Percentiles rank a stretch among this genome's conserved stretches.
These are phyloP conservation scores for Metarhizium humberi DNA, from an alignment of 2,329 filamentous ascomycete genomes.

Conservation along the genomic window DNA sequence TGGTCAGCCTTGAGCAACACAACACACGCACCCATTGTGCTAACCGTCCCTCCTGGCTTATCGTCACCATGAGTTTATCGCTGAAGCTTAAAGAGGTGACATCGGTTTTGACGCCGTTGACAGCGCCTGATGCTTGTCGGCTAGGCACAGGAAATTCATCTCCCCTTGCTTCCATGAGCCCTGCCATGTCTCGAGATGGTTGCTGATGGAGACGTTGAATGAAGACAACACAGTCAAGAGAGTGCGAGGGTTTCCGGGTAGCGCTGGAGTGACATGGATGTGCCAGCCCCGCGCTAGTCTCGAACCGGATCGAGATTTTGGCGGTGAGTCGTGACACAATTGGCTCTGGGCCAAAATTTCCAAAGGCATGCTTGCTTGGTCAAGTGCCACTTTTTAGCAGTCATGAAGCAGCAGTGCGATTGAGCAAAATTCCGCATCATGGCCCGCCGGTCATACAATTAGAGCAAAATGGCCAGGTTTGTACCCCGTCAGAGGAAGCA, in stretches of 20 bases:
- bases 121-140: conserved; percentile 46
- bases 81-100: conserved; percentile 66
- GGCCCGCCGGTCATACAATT: not conserved
- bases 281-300: conserved; percentile 25
- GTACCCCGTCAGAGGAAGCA: conserved; percentile 59
- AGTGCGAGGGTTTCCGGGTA: not conserved
- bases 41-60: conserved; percentile 75
- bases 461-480: conserved; percentile 40
- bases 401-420: not conserved
- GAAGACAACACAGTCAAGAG: conserved; percentile 5
- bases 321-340: conserved; percentile 29
- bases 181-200: conserved; percentile 9
- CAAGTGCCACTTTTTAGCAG: not conserved
- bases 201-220: conserved; percentile 4
- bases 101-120: conserved; percentile 63
- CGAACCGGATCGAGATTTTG: conserved; percentile 17
- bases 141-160: conserved; percentile 62
- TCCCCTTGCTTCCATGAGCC: conserved; percentile 27
- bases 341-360: conserved; percentile 24
- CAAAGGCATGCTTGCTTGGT: conserved; percentile 6
- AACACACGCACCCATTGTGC: conserved; percentile 75
- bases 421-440: not conserved
- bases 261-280: not conserved
- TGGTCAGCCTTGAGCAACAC: not conserved
- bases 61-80: conserved; percentile 84